These are phyloP conservation scores for Coemansia sp. DNA, from an alignment of 192 early-diverging fungal species.

Conservation along the genomic window DNA sequence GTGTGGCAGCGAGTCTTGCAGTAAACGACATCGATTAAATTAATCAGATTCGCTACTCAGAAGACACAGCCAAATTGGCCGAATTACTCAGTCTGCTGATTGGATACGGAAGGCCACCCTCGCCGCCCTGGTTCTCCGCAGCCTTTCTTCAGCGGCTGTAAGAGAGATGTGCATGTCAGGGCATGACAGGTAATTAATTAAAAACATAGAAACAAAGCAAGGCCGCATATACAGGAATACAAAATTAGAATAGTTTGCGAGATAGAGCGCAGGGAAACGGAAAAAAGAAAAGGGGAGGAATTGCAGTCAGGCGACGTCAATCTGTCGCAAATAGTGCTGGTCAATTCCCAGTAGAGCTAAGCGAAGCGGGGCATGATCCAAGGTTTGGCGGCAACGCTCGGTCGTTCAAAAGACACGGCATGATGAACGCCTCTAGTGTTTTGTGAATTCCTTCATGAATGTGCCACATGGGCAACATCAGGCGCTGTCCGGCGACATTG, in stretches of 20 bases:
- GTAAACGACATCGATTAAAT: not conserved
- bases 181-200: constrained; percentile 11
- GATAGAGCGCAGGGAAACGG: not conserved
- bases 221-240: not conserved
- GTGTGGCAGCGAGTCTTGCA: not conserved
- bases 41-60: constrained; percentile 9
- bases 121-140: not conserved
- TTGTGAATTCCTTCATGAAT: not conserved
- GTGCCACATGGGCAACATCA: constrained; percentile 7
- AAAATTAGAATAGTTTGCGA: constrained; percentile 1
- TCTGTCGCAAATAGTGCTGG: not conserved
- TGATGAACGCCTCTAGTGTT: constrained; percentile 2
- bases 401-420: not conserved
- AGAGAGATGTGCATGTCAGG: not conserved
- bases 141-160: not conserved
- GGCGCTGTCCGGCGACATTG: constrained; percentile 11
- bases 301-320: constrained; percentile 7
- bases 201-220: not conserved
- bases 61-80: constrained; percentile 4
- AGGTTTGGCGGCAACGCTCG: not conserved
- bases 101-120: not conserved
- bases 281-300: not conserved
- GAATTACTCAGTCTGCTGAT: not conserved
- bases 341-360: not conserved
- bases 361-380: not conserved